Conservation (phyloP, 257 asterid species). For the Gynochthodes officinalis region DNA sequence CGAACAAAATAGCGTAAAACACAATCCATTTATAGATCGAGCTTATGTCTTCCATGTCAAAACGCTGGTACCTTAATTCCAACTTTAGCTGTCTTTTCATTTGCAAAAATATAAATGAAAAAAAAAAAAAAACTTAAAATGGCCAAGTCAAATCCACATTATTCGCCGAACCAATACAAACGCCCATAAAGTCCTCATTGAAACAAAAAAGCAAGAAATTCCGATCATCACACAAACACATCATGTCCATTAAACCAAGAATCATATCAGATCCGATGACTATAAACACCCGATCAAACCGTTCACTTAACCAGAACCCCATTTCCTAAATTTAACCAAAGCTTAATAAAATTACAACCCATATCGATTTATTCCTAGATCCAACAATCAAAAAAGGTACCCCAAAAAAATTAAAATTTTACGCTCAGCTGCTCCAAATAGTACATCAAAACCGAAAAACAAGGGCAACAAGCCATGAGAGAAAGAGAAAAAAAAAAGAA, state of each 20-base stretch:
- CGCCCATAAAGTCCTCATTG: background rate
- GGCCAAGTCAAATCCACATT: constrained; percentile 6
- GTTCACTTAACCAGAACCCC: background rate
- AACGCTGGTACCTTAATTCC: background rate
- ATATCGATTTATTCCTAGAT: constrained; percentile 1
- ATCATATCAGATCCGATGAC: constrained; percentile 21
- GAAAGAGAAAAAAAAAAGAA: background rate
- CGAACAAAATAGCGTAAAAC: background rate
- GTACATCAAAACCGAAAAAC: background rate
- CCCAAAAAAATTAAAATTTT: background rate
- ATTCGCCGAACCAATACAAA: background rate
- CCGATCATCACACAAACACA: constrained; percentile 1
- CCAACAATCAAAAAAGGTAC: background rate
- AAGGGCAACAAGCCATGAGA: background rate
- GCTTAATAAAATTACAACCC: background rate
- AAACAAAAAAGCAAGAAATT: background rate
- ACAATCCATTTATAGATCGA: background rate
- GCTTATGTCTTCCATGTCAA: background rate
- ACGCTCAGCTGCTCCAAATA: background rate
- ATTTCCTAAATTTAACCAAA: background rate
- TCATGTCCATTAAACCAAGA: background rate
- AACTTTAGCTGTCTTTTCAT: background rate
- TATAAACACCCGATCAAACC: background rate
- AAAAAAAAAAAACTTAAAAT: background rate
- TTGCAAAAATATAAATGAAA: background rate